Conservation (phyloP, 2,329 filamentous ascomycete species). For the Colletotrichum sansevieriae region DNA sequence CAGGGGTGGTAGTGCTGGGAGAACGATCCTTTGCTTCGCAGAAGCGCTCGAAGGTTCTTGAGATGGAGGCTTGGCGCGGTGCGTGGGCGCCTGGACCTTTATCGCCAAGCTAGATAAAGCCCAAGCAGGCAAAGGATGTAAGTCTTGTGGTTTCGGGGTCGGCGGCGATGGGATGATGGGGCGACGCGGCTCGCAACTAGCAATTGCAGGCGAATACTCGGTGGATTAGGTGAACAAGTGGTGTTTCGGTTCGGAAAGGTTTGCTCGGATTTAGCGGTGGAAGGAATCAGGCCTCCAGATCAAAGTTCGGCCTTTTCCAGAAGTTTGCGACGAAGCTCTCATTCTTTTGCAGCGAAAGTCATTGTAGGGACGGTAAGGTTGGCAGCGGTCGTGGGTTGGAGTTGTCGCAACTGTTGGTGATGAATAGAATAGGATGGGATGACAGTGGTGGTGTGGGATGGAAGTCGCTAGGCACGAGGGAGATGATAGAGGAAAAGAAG, state of each 20-base stretch:
- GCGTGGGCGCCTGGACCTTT: conserved; percentile 32
- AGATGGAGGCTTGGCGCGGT: conserved; percentile 35
- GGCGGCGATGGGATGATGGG: conserved; percentile 12
- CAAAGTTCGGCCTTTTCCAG: conserved; percentile 39
- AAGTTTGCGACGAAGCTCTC: conserved; percentile 37
- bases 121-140: conserved; percentile 27
- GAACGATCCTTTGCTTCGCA: conserved; percentile 7
- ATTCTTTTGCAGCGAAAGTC: conserved; percentile 37
- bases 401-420: background rate
- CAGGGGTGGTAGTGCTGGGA: background rate
- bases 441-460: background rate
- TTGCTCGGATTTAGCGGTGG: conserved; percentile 32
- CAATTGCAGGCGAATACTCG: background rate
- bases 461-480: background rate
- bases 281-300: conserved; percentile 38
- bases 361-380: conserved; percentile 7
- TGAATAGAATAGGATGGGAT: background rate
- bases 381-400: background rate
- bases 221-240: background rate
- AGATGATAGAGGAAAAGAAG: background rate
- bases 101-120: conserved; percentile 21
- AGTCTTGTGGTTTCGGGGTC: conserved; percentile 30
- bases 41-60: conserved; percentile 27
- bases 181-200: conserved; percentile 19
- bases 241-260: conserved; percentile 8